A percentile compares a stretch with the other conserved stretches of the same genome.
Evolutionary conservation across 2,329 filamentous ascomycete genomes (phyloP).

Genomic region (Colletotrichum tabaci): DNA sequence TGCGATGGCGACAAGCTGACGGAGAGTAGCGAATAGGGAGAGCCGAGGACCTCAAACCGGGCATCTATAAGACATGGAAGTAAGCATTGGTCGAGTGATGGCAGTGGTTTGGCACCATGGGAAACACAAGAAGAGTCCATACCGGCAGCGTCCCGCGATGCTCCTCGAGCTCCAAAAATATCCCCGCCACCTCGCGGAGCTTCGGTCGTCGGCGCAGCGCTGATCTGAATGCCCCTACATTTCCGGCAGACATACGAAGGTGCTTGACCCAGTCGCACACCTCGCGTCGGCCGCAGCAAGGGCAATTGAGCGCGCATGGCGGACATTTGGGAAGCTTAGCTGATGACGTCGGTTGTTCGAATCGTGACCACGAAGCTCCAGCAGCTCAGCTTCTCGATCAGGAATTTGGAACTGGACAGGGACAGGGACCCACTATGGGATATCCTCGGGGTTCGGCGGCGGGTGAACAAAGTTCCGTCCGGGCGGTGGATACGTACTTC

Average conservation of each 20-base stretch:
- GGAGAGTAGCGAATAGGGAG: slow-evolving; percentile 93
- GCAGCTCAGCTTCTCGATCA: slow-evolving; percentile 23
- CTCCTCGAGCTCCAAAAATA: slow-evolving; percentile 67
- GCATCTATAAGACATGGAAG: slow-evolving; percentile 75
- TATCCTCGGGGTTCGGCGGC: neutral
- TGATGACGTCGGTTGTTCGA: slow-evolving; percentile 36
- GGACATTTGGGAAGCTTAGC: slow-evolving; percentile 25
- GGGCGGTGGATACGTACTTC: no score
- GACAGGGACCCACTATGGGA: slow-evolving; percentile 16
- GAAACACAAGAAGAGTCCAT: slow-evolving; percentile 38
- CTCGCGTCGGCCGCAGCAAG: slow-evolving; percentile 54
- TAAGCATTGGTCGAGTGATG: neutral
- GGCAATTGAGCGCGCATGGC: slow-evolving; percentile 62
- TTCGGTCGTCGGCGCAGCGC: slow-evolving; percentile 71
- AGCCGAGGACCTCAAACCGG: slow-evolving; percentile 92
- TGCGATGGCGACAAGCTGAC: slow-evolving; percentile 95
- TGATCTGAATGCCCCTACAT: slow-evolving; percentile 75
- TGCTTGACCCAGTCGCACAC: slow-evolving; percentile 46
- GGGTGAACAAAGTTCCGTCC: neutral
- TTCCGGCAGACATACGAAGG: slow-evolving; percentile 65
- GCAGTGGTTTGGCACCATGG: no score
- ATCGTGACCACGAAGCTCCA: slow-evolving; percentile 32
- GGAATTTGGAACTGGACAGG: slow-evolving; percentile 11
- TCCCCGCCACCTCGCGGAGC: slow-evolving; percentile 66
- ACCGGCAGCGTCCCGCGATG: slow-evolving; percentile 66